phyloP scores from a whole-genome alignment of 75 land plant genomes.

The Sequoia sempervirens region DNA sequence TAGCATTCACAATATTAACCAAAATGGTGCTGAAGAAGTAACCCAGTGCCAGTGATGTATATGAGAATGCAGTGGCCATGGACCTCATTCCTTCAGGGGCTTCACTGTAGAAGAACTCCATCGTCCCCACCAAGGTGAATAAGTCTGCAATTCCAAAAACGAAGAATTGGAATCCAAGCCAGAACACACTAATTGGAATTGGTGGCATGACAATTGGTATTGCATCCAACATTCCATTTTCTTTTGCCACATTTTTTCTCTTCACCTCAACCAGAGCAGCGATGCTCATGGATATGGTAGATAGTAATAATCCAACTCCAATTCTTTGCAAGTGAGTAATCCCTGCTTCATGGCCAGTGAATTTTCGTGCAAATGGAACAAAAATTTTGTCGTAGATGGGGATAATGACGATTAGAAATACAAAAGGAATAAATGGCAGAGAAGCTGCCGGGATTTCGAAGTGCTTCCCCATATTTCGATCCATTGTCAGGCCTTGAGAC shows the following conservation, averaged over 20 bases:
- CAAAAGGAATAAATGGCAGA: conserved; percentile 24
- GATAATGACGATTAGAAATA: conserved; percentile 27
- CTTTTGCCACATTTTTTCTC: too few species aligned
- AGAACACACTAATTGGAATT: too few species aligned
- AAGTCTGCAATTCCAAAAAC: conserved; percentile 8
- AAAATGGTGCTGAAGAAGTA: conserved; percentile 26
- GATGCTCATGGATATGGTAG: too few species aligned
- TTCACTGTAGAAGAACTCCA: conserved; percentile 41
- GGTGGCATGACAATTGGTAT: too few species aligned
- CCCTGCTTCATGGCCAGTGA: conserved; percentile 49
- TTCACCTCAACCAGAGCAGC: too few species aligned
- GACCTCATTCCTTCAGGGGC: conserved; percentile 34
- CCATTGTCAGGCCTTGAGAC: too few species aligned
- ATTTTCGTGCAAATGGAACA: conserved; percentile 44
- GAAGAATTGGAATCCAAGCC: too few species aligned
- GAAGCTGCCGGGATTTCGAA: not conserved
- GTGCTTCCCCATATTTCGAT: not conserved
- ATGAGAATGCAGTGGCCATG: conserved; percentile 32
- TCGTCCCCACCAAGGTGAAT: conserved; percentile 34
- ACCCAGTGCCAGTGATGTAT: conserved; percentile 17
- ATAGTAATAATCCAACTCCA: too few species aligned
- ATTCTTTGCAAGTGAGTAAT: conserved; percentile 12
- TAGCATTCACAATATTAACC: conserved; percentile 14
- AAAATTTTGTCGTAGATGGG: conserved; percentile 58
- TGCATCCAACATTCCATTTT: too few species aligned